Evolutionary conservation across 164 flowering plant species (phyloP), one percentile per base, ranked within the genome.

Genomic region (Akebia trifoliata): DNA sequence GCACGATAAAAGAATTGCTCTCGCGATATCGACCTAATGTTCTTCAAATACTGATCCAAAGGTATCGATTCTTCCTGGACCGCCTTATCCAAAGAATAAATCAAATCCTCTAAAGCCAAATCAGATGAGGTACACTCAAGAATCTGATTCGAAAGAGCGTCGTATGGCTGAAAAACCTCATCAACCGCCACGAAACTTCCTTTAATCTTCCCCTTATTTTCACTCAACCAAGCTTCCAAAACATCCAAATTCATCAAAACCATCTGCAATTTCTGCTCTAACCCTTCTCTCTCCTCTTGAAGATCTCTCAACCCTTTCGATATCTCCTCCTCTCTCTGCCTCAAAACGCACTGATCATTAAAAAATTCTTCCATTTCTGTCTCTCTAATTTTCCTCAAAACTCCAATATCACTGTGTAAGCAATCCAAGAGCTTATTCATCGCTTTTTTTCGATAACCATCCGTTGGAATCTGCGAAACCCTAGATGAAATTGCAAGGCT

Each of bases 1-100:
- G 97, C 97, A 2, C 94, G 74, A 21, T 90, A 83, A 56, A 87
- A 81, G 60, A 90, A 90, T 76, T 90, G 97, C 72, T 87, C 91
- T 0, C 97, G 71, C 0, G 95, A 85, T 68, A 90, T 65, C 14
- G 72, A 59, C 76, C 97, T 82, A 54, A 87, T 75, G 56, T 63
- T 86, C 78, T 81, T 85, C 81, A 87, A 68, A 66, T 90, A 90
- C 64, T 73, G 80, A 72, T 87, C 94, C 59, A 82, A 80, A 2
- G 95, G 84, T 7, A 87, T 66, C 0, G 85, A 72, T 2, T 86
- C 94, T 31, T 84, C 94, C 61, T 90, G 97, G 26, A 73, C 69
- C 0, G 94, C 93, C 70, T 84, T 90, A 47, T 90, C 97, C 71
- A 87, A 61, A 0, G 95, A 69, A 62, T 85, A 90, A 17, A 87